Evolutionary conservation across 208 protist genomes (phyloP).

Genomic region (Leishmania martiniquensis): DNA sequence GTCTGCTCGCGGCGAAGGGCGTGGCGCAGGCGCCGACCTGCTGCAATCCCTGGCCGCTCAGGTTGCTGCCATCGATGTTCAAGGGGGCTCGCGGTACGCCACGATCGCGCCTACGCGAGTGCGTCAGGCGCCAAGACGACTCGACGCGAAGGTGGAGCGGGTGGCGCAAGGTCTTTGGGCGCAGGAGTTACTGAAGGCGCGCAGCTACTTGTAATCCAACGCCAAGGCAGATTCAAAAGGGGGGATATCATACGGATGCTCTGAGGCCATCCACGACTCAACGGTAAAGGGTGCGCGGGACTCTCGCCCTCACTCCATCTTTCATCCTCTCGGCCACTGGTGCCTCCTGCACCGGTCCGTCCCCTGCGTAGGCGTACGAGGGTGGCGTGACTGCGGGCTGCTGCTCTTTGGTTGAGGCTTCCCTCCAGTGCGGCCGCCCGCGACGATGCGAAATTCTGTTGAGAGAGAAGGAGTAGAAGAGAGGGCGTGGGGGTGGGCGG

Average conservation of each 20-base stretch:
- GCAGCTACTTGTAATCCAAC: constrained; percentile 15
- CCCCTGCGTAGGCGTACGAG: not conserved
- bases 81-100: not conserved
- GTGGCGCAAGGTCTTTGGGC: constrained; percentile 74
- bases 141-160: constrained; percentile 18
- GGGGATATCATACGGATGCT: not conserved
- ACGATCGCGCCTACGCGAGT: constrained; percentile 1
- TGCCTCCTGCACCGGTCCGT: not conserved
- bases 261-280: not conserved
- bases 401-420: no score
- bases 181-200: constrained; percentile 51
- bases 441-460: no score
- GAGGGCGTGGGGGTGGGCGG: not conserved
- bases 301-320: no score
- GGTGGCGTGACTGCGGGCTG: not conserved
- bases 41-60: constrained; percentile 16
- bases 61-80: constrained; percentile 1
- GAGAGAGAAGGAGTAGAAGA: not conserved
- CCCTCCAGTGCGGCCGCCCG: no score
- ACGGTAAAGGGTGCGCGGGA: not conserved
- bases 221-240: not conserved
- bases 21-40: not conserved
- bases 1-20: not conserved
- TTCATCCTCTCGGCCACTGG: not conserved
- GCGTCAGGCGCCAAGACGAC: not conserved